Base-by-base conservation (phyloP, 179 eudicot genomes). In the Heliamphora pulchella region DNA sequence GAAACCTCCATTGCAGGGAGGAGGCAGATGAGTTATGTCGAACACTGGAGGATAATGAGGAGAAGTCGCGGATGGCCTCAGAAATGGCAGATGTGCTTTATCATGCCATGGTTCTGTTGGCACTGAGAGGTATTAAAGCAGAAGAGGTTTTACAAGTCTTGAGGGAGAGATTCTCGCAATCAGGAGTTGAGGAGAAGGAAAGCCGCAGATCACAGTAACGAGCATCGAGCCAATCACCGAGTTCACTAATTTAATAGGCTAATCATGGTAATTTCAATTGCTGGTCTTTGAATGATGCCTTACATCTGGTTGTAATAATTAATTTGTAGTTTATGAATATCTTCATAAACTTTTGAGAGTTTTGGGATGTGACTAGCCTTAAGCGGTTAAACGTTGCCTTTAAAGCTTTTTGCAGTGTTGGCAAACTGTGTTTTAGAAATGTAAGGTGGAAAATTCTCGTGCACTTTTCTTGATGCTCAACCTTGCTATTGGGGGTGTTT, bases 1-100 rank as follows among this genome's bases (percentile, higher is more conserved):
- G 18, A 39, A 75, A 39, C 8, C 64, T n/a, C 46, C 8, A 39
- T 76, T 84, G 67, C 74, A 95, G 98, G 86, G 98, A 95, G 79
- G 98, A 95, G 84, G 98, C 98, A 6, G 96, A 91, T 85, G 98
- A 93, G 87, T 82, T 94, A 75, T 94, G 98, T 86, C 85, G 90
- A 81, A 95, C 98, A 44, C 80, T 92, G 54, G 98, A 95, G 88
- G 92, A 91, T 13, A 89, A 86, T 44, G 98, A 95, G 87, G 94
- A 88, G 4, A 81, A 80, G 75, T 80, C 90, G 15, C 90, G 97
- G 78, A 91, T 96, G 69, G 91, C 95, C 83, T 93, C 98, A 8
- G 98, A 95, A 86, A 93, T 93, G 98, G 98, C 96, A 11, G 98
- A 95, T 85, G 87, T 95, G 78, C 91, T 95, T 65, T 92, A 93